phyloP scores from a whole-genome alignment of 345 rosid species.

The Ceriops tagal region DNA sequence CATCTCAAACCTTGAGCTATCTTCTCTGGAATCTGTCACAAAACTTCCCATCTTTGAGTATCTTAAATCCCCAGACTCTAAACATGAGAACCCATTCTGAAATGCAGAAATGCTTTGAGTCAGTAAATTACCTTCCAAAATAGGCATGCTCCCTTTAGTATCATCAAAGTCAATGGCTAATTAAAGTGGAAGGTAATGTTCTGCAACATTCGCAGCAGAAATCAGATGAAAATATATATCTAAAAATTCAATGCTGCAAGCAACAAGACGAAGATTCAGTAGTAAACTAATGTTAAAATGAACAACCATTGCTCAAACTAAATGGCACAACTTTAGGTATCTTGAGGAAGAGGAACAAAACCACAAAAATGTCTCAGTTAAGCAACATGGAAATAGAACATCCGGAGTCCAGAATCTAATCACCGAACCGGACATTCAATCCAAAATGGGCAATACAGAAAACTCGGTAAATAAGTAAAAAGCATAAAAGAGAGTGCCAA shows the following conservation, averaged over 20 bases:
- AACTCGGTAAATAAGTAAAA: not conserved
- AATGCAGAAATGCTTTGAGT: slow-evolving; percentile 13
- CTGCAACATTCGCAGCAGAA: not conserved
- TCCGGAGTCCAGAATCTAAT: not conserved
- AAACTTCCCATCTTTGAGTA: slow-evolving; percentile 20
- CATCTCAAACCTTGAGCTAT: slow-evolving; percentile 57
- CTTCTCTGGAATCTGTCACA: slow-evolving; percentile 64
- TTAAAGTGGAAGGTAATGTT: not conserved
- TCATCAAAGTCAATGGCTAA: not conserved
- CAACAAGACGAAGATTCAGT: not conserved
- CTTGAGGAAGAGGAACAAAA: not conserved
- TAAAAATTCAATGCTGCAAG: not conserved
- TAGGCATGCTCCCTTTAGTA: slow-evolving; percentile 17
- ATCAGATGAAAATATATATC: not conserved
- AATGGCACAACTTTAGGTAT: not conserved
- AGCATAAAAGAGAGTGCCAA: not conserved
- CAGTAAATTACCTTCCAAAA: slow-evolving; percentile 3
- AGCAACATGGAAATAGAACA: not conserved
- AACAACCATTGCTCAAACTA: not conserved
- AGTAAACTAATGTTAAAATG: not conserved
- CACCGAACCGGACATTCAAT: not conserved
- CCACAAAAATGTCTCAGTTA: not conserved
- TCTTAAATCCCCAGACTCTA: slow-evolving; percentile 37
- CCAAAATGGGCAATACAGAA: not conserved
- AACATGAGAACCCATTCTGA: slow-evolving; percentile 36